A percentile compares a stretch with the other conserved stretches of the same genome.
Evolutionary conservation across 139 green algal genomes (phyloP).

Genomic region (Chlamydomonas sp.): DNA sequence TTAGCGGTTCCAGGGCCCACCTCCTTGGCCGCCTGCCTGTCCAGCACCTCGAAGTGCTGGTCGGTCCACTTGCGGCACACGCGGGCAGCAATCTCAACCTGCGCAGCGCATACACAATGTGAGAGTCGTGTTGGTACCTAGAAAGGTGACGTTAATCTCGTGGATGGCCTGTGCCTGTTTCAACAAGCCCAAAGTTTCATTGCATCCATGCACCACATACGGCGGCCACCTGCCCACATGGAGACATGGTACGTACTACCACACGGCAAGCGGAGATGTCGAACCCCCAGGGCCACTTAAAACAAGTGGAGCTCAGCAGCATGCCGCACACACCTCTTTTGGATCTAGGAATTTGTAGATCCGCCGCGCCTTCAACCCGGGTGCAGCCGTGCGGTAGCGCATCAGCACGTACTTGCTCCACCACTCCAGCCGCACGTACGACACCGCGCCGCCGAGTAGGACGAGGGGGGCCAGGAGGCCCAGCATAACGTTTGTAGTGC

Average conservation of each 20-base stretch:
- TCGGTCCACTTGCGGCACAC: constrained; percentile 45
- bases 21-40: constrained; percentile 17
- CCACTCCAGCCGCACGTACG: constrained; percentile 20
- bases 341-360: constrained; percentile 57
- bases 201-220: no score
- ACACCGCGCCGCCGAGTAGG: neutral
- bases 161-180: no score
- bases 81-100: constrained; percentile 55
- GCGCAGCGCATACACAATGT: neutral
- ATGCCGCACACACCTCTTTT: constrained; percentile 34
- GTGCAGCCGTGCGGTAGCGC: constrained; percentile 27
- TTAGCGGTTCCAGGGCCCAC: neutral
- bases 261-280: no score
- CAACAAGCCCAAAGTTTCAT: no score
- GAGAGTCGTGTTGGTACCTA: no score
- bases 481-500: constrained; percentile 8
- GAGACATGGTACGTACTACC: no score
- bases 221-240: no score
- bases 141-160: no score
- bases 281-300: neutral
- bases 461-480: neutral
- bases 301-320: neutral
- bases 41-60: constrained; percentile 27
- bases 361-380: constrained; percentile 31
- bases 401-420: constrained; percentile 26